Base-by-base conservation (phyloP, 805 yeast species). In the Wickerhamiella domercqiae region DNA sequence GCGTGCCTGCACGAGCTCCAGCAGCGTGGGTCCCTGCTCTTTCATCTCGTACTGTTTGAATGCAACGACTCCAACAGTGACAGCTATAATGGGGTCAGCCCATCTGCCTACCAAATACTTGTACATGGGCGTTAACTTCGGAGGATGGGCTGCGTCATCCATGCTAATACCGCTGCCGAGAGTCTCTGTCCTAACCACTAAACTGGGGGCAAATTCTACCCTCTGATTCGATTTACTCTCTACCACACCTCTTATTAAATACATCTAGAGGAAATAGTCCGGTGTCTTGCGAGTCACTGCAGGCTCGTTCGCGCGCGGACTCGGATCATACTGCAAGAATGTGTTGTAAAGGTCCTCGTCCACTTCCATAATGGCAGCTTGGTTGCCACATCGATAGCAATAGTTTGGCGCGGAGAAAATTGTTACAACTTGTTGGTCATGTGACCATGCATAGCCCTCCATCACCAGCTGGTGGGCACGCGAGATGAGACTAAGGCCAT, bases 341-440 rank as follows among this genome's bases (percentile, higher is more conserved):
- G 61, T 54, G 30, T 55, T 77, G 59, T 80, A 76, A 60, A 82
- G 87, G 56, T 76, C 78, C 60, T 86, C 96, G 59, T 86, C 95
- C 44, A 86, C 94, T 63, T 86, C 95, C 96, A 86, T 86, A 49
- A 86, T 82, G 28, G 95, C 95, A 32, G 96, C 96, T 65, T 83
- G 94, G 63, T 86, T 86, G 52, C 97, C 97, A 65, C 97, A 86
- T 63, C 97, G 71, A 60, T 86, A 86, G 62, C 97, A 86, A 60
- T 86, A 86, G 61, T 86, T 86, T 43, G 97, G 97, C 21, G 97
- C 97, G 42, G 83, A 73, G 58, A 84, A 86, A 40, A 86, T 83
- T 22, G 97, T 86, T 30, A 86, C 96, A 33, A 86, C 96, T 43
- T 75, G 71, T 63, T 86, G 93, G 59, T 80, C 93, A 63, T 86